Evolutionary conservation across 1,284 basidiomycete species (phyloP).

Genomic region (Xerocomus nothofagi): DNA sequence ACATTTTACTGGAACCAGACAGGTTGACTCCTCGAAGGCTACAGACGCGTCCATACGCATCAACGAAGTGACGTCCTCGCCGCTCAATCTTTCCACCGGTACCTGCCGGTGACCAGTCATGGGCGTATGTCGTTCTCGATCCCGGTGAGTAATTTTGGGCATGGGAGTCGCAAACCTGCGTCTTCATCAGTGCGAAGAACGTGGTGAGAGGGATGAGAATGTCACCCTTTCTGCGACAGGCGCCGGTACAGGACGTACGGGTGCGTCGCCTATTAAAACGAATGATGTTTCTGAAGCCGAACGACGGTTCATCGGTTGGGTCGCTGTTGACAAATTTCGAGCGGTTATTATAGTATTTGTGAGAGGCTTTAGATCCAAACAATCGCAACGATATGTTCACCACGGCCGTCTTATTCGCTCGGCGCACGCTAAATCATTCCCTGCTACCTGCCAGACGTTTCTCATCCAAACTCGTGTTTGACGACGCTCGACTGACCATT

Average conservation of each 20-base stretch:
- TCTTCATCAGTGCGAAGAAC: constrained; percentile 4
- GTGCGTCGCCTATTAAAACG: constrained; percentile 24
- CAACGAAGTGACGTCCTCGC: constrained; percentile 76
- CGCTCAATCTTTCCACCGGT: constrained; percentile 57
- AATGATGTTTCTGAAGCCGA: constrained; percentile 33
- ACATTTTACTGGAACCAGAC: constrained; percentile 83
- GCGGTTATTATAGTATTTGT: constrained; percentile 33
- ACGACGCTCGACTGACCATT: constrained; percentile 18
- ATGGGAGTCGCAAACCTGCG: constrained; percentile 44
- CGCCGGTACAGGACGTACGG: not conserved
- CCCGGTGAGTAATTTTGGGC: constrained; percentile 46
- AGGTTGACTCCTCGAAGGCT: constrained; percentile 80
- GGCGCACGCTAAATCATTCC: not conserved
- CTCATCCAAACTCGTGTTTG: constrained; percentile 10
- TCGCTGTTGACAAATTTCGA: not conserved
- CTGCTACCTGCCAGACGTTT: constrained; percentile 5
- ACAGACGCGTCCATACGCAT: constrained; percentile 75
- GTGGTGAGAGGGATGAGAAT: not conserved
- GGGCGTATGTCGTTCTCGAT: constrained; percentile 54
- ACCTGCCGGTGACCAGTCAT: constrained; percentile 67
- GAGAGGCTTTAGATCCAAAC: constrained; percentile 33
- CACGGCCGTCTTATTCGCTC: too few relatives aligned
- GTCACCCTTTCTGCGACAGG: constrained; percentile 6
- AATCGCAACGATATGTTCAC: too few relatives aligned
- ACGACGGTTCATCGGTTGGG: constrained; percentile 13